Conservation (phyloP, 129 eudicot species). For the Helichrysum umbraculigerum region DNA sequence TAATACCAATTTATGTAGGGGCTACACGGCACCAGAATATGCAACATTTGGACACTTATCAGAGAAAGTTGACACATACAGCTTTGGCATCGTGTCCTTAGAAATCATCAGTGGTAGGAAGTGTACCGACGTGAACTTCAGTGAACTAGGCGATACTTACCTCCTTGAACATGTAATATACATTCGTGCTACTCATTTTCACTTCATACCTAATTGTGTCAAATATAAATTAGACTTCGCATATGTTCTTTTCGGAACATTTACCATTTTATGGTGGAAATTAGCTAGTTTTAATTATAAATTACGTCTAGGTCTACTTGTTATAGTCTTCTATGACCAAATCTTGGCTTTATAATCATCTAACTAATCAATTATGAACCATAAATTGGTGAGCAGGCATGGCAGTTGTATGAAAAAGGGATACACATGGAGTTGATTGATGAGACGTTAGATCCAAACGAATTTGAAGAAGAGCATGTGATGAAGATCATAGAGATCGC, state of each 20-base stretch:
- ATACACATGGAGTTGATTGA: neutral
- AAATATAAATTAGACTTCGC: too few species aligned
- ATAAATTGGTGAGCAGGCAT: neutral
- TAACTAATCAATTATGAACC: too few species aligned
- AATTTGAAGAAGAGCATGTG: neutral
- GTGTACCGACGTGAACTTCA: neutral
- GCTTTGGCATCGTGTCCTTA: neutral
- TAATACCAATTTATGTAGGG: neutral
- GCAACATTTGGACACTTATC: neutral
- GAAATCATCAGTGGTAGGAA: constrained; percentile 1
- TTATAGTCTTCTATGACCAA: too few species aligned
- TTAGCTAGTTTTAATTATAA: too few species aligned
- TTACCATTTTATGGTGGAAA: too few species aligned
- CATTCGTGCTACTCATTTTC: neutral
- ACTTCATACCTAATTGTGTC: neutral
- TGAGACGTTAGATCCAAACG: neutral
- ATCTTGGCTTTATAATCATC: too few species aligned
- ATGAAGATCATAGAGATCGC: neutral
- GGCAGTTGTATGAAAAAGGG: neutral
- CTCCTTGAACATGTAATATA: constrained; percentile 8
- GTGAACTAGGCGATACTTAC: neutral
- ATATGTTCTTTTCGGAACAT: too few species aligned
- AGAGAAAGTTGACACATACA: neutral
- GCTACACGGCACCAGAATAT: neutral
- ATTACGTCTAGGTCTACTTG: too few species aligned